Conservation (phyloP, 495 filamentous ascomycete genomes). For the Penicillium robsamsonii region DNA sequence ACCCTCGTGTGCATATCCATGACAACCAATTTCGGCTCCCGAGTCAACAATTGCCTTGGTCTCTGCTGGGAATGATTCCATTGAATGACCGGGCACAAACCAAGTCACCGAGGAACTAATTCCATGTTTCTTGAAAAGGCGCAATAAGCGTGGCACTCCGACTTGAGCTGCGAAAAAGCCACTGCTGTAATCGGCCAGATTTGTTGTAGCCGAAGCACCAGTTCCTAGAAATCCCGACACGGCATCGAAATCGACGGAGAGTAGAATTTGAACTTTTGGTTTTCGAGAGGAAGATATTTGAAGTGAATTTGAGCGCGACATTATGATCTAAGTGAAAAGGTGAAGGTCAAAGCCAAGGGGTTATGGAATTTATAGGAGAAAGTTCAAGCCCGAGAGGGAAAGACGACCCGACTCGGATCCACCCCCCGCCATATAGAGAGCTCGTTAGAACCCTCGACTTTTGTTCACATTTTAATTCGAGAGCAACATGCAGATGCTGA, state of each 20-base stretch:
- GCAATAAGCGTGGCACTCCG: conserved; percentile 58
- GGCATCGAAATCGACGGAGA: conserved; percentile 12
- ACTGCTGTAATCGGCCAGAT: conserved; percentile 56
- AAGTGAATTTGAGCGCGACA: neutral
- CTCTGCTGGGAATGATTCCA: conserved; percentile 58
- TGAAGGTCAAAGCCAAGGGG: neutral
- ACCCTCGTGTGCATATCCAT: conserved; percentile 62
- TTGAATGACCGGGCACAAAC: conserved; percentile 64
- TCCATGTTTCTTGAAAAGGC: conserved; percentile 53
- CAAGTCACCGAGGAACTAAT: conserved; percentile 56
- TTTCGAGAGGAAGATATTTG: neutral
- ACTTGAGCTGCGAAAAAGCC: conserved; percentile 60
- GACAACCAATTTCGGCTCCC: conserved; percentile 58
- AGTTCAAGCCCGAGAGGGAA: neutral
- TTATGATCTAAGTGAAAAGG: neutral
- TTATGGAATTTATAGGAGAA: neutral
- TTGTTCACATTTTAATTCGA: neutral
- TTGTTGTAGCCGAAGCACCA: conserved; percentile 38
- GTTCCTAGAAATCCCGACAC: conserved; percentile 6
- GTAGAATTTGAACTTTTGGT: conserved; percentile 6
- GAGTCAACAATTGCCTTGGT: conserved; percentile 52
- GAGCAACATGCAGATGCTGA: neutral
- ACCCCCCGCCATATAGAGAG: neutral
- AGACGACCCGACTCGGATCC: conserved; percentile 1
- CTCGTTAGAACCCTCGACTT: neutral